A percentile compares a stretch with the other conserved stretches of the same genome.
These are phyloP conservation scores for Penicillium fimorum DNA, from an alignment of 495 filamentous ascomycete species.

Conservation along the genomic window DNA sequence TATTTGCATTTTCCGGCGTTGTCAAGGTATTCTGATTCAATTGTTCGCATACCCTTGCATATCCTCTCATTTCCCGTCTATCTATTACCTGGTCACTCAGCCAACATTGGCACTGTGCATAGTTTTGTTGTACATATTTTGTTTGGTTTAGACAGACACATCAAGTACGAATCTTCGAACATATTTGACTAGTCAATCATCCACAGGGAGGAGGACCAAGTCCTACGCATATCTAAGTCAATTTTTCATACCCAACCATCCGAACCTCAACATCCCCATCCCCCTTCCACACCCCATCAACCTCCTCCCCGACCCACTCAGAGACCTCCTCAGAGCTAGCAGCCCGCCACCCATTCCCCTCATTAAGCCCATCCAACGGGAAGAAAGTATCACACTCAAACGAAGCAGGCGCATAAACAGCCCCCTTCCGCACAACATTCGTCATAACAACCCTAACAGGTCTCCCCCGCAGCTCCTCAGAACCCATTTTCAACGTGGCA, in stretches of 20 bases:
- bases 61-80: slow-evolving; percentile 1
- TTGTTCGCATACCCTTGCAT: slow-evolving; percentile 25
- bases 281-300: slow-evolving; percentile 38
- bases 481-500: slow-evolving; percentile 54
- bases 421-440: slow-evolving; percentile 35
- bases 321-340: slow-evolving; percentile 38
- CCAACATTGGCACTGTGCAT: slow-evolving; percentile 7
- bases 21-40: not conserved
- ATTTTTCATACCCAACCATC: slow-evolving; percentile 48
- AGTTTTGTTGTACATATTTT: not conserved
- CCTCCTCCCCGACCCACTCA: slow-evolving; percentile 47
- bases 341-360: slow-evolving; percentile 37
- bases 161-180: not conserved
- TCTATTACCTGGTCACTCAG: not conserved
- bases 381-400: slow-evolving; percentile 93
- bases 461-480: slow-evolving; percentile 16
- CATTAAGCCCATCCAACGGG: slow-evolving; percentile 49
- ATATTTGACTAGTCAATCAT: not conserved
- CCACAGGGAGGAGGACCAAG: not conserved
- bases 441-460: slow-evolving; percentile 47
- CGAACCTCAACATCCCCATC: slow-evolving; percentile 43
- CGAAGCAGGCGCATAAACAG: slow-evolving; percentile 49
- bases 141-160: not conserved
- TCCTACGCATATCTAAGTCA: slow-evolving; percentile 13
- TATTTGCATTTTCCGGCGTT: slow-evolving; percentile 7